Evolutionary conservation across 2,329 filamentous ascomycete genomes (phyloP).

Genomic region (Cladobotryum protrusum): DNA sequence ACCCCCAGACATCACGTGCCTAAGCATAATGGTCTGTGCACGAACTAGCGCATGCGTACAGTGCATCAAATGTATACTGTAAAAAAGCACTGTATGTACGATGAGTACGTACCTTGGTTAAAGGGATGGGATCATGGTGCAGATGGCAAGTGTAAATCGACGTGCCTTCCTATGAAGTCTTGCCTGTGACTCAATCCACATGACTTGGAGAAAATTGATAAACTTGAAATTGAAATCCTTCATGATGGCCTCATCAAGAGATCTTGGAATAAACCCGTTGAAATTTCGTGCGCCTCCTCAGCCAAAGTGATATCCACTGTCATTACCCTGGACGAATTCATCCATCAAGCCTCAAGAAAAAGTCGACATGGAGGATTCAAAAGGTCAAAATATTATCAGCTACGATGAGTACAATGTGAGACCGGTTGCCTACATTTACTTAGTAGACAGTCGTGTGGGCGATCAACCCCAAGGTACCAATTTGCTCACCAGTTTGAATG

Average conservation of each 20-base stretch:
- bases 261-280: too few species aligned
- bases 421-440: conserved; percentile 21
- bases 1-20: conserved; percentile 30
- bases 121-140: background rate
- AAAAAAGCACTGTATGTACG: background rate
- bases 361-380: background rate
- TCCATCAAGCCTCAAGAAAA: background rate
- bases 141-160: background rate
- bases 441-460: conserved; percentile 19
- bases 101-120: background rate
- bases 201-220: background rate
- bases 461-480: conserved; percentile 22
- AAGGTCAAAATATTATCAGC: background rate
- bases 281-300: too few species aligned
- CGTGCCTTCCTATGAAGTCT: background rate
- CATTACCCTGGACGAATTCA: background rate
- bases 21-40: background rate
- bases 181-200: background rate
- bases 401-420: background rate
- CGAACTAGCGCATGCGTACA: background rate
- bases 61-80: background rate
- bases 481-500: conserved; percentile 5
- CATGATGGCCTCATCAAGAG: too few species aligned
- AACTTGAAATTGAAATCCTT: background rate
- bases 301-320: too few species aligned